Conservation (phyloP, 2,329 filamentous ascomycete species). For the Ilyonectria sp. region DNA sequence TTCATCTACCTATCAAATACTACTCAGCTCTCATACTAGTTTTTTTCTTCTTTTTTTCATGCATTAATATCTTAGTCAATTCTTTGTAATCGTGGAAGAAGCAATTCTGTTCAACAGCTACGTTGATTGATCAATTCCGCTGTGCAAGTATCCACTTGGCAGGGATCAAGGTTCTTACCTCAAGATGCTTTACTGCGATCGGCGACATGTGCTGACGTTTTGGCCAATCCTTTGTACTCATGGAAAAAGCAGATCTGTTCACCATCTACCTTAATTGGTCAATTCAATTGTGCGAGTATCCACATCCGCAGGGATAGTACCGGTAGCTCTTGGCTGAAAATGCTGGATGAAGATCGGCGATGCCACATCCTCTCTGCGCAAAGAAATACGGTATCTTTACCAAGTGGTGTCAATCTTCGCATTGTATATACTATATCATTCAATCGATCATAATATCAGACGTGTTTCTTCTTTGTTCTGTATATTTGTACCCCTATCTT, state of each 20-base stretch:
- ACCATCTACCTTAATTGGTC: neutral
- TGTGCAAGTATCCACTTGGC: slow-evolving; percentile 11
- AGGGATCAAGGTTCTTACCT: slow-evolving; percentile 13
- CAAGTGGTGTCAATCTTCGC: neutral
- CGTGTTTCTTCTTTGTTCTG: neutral
- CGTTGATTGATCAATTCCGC: slow-evolving; percentile 7
- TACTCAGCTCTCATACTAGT: no score
- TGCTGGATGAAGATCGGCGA: no score
- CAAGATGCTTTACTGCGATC: slow-evolving; percentile 6
- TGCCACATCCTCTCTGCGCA: no score
- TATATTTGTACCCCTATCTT: neutral
- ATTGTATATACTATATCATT: neutral
- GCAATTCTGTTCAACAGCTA: slow-evolving; percentile 2
- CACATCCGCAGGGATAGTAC: no score
- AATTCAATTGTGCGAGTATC: no score
- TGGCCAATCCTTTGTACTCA: neutral
- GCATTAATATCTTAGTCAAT: slow-evolving; percentile 11
- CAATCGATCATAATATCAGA: slow-evolving; percentile 5
- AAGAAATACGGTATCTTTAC: no score
- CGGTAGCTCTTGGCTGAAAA: no score
- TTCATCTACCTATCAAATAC: no score
- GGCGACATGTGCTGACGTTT: slow-evolving; percentile 8
- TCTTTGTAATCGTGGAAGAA: neutral
- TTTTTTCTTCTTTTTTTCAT: neutral
- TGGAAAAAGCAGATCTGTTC: neutral